A percentile compares a stretch with the other conserved stretches of the same genome.
phyloP scores from a whole-genome alignment of 495 filamentous ascomycete species.

The Penicillium bialowiezense region DNA sequence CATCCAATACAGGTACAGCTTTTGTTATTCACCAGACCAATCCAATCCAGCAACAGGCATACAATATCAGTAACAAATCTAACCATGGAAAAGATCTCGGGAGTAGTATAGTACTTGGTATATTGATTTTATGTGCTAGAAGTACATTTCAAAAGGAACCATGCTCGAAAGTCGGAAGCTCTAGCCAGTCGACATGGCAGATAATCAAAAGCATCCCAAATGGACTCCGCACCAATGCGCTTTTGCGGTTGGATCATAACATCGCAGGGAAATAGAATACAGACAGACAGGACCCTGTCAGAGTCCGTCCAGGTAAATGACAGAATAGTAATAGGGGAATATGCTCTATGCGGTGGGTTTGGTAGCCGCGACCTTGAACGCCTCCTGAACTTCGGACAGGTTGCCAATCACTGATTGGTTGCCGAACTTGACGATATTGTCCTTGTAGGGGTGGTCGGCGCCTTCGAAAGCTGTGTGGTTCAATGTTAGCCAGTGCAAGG shows the following conservation, averaged over 20 bases:
- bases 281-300: slow-evolving; percentile 14
- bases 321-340: slow-evolving; percentile 8
- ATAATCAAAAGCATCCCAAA: slow-evolving; percentile 26
- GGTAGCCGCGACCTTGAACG: slow-evolving; percentile 43
- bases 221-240: slow-evolving; percentile 51
- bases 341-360: slow-evolving; percentile 19
- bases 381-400: slow-evolving; percentile 45
- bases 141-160: slow-evolving; percentile 9
- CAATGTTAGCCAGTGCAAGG: slow-evolving; percentile 7
- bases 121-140: slow-evolving; percentile 10
- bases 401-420: slow-evolving; percentile 41
- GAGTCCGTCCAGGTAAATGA: slow-evolving; percentile 12
- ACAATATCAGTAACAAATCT: too few relatives aligned
- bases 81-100: too few relatives aligned
- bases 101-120: slow-evolving; percentile 3
- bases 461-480: slow-evolving; percentile 76
- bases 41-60: too few relatives aligned
- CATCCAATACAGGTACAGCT: background rate
- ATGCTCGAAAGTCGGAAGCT: slow-evolving; percentile 8
- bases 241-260: slow-evolving; percentile 37
- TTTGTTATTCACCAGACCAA: background rate
- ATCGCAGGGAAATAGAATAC: slow-evolving; percentile 32
- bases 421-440: slow-evolving; percentile 75
- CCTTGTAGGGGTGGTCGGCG: slow-evolving; percentile 82
- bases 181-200: slow-evolving; percentile 7